Percentiles rank a stretch among this genome's conserved stretches.
Evolutionary conservation across 2,329 filamentous ascomycete genomes (phyloP).

Genomic region (Helicocarpus griseus): DNA sequence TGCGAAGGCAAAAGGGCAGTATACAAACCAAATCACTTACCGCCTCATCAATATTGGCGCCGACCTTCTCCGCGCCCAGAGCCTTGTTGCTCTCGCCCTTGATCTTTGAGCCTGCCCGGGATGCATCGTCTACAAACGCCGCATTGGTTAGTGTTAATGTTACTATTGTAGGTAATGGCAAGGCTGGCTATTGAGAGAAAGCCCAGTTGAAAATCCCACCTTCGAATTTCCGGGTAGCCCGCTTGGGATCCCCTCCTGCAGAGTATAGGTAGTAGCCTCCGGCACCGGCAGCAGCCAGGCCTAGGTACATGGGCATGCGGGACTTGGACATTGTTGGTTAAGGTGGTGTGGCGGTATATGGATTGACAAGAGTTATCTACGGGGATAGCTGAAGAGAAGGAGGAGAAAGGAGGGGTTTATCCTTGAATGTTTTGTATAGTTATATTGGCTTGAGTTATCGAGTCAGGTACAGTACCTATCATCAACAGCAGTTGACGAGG

Average conservation of each 20-base stretch:
- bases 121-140: conserved; percentile 57
- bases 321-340: conserved; percentile 26
- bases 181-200: not conserved
- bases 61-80: conserved; percentile 53
- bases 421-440: too few relatives aligned
- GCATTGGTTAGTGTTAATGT: conserved; percentile 7
- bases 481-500: not conserved
- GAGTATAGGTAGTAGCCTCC: conserved; percentile 86
- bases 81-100: conserved; percentile 58
- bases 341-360: not conserved
- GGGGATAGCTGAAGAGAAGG: not conserved
- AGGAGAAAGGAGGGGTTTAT: not conserved
- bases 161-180: not conserved
- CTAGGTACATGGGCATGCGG: conserved; percentile 28
- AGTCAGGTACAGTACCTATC: not conserved
- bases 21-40: conserved; percentile 41
- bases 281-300: conserved; percentile 55
- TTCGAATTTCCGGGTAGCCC: conserved; percentile 78
- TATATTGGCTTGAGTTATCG: too few relatives aligned
- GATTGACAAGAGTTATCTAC: not conserved
- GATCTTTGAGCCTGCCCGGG: conserved; percentile 56
- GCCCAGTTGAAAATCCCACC: conserved; percentile 44
- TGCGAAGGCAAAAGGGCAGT: not conserved
- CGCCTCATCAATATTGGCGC: conserved; percentile 57
- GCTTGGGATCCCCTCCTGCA: conserved; percentile 70